Evolutionary conservation across 163 green algal genomes (phyloP).

Genomic region (Prototheca cutis): DNA sequence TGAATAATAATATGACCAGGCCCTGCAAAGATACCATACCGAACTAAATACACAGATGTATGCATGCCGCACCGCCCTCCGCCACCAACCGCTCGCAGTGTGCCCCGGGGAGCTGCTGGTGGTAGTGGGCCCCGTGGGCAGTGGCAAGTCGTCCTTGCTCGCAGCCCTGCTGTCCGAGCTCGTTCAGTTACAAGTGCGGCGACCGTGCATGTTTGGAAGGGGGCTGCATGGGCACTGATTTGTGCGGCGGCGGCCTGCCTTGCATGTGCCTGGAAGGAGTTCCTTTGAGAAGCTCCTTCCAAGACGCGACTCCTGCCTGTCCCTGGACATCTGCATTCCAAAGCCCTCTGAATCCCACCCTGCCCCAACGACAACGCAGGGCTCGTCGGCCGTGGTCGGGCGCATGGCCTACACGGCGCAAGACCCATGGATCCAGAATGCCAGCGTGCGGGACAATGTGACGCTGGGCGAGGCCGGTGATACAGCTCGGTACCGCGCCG

Average conservation of each 20-base stretch:
- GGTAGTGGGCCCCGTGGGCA: slow-evolving; percentile 56
- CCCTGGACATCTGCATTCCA: no score
- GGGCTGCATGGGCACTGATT: no score
- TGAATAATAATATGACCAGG: no score
- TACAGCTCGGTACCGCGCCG: slow-evolving; percentile 1
- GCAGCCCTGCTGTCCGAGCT: slow-evolving; percentile 85
- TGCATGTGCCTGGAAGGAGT: no score
- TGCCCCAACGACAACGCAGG: no score
- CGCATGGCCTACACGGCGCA: slow-evolving; percentile 47
- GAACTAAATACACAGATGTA: no score
- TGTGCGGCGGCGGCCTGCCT: no score
- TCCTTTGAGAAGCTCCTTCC: no score
- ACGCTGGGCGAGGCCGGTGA: slow-evolving; percentile 5
- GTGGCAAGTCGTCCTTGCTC: slow-evolving; percentile 72
- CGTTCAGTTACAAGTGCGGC: slow-evolving; percentile 17
- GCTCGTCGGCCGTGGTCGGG: slow-evolving; percentile 21
- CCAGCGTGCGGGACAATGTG: slow-evolving; percentile 55
- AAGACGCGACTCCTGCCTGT: no score
- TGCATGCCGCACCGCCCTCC: slow-evolving; percentile 18
- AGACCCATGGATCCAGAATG: slow-evolving; percentile 73
- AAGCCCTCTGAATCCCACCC: no score
- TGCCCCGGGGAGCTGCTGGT: slow-evolving; percentile 41
- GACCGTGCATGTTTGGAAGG: no score
- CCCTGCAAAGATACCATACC: no score
- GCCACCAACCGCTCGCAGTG: slow-evolving; percentile 35